Base-by-base conservation (phyloP, 805 yeast species). In the Nakazawaea laoshanensis region DNA sequence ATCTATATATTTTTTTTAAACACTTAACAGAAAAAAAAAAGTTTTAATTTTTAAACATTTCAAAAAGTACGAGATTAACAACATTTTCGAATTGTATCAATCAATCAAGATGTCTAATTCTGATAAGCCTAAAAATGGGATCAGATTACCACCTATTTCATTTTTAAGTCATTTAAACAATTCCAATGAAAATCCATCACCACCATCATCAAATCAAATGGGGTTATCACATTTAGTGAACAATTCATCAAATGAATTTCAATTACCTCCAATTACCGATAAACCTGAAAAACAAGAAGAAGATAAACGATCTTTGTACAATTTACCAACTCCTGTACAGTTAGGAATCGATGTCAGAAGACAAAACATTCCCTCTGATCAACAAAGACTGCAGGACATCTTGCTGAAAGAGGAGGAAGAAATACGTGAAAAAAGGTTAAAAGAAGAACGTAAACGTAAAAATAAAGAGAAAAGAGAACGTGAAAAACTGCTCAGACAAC, bases 71-170 rank as follows among this genome's bases (percentile, higher is more conserved):
- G n/a, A n/a, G n/a, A n/a, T n/a, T n/a, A n/a, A n/a, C n/a, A n/a
- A n/a, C n/a, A n/a, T n/a, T n/a, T n/a, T 20, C 22, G 10, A 20
- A 7, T 10, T 20, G 9, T 7, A 20, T 20, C 22, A 20, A 7
- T 20, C 22, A 20, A 20, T 20, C 22, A 7, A 7, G 10, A 20
- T 20, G 9, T 7, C 22, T 20, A 7, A 20, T 7, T 20, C 22
- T 20, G 9, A 20, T 7, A 7, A 7, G 10, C 22, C 10, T 10
- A 20, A 20, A 7, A 20, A 7, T 20, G 45, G 46, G 3, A 52
- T 61, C 15, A 50, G 59, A 25, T 42, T 62, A 8, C 67, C 68
- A 8, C 65, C 67, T 1, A 56, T 62, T 11, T 60, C 66, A 0
- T 57, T 61, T 30, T 44, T 48, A 10, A 29, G 35, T 7, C 23